These are phyloP conservation scores for Fusarium veterinarium DNA, from an alignment of 2,329 filamentous ascomycete species.

Conservation along the genomic window DNA sequence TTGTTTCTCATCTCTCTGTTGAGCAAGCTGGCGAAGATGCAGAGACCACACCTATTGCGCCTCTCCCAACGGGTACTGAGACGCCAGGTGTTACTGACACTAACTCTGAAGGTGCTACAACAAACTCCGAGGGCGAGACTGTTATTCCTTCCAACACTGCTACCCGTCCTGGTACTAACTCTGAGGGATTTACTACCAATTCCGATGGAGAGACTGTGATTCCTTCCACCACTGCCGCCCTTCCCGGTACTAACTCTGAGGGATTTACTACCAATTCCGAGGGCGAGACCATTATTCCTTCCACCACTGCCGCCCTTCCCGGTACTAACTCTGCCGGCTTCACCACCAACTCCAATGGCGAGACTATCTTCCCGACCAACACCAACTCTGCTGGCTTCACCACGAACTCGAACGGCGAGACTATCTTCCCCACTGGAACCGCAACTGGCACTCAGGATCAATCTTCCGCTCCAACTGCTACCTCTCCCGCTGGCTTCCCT, in stretches of 20 bases:
- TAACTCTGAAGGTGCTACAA: not conserved
- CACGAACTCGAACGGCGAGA: not conserved
- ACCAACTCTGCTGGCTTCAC: not conserved
- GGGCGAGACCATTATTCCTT: not conserved
- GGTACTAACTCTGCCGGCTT: not conserved
- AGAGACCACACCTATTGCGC: slow-evolving; percentile 32
- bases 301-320: too few relatives aligned
- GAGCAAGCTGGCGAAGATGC: slow-evolving; percentile 45
- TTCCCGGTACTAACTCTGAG: not conserved
- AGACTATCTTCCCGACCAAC: not conserved
- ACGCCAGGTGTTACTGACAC: not conserved
- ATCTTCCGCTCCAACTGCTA: slow-evolving; percentile 42
- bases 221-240: not conserved
- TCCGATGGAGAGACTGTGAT: not conserved
- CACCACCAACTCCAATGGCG: accelerated
- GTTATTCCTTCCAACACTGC: not conserved
- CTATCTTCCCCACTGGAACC: slow-evolving; percentile 3
- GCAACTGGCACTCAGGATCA: slow-evolving; percentile 38
- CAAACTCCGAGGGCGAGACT: not conserved
- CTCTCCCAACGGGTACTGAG: not conserved
- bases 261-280: not conserved
- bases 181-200: not conserved
- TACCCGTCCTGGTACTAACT: not conserved
- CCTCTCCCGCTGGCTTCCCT: slow-evolving; percentile 33
- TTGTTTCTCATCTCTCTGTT: not conserved